These are phyloP conservation scores for Fragilaria radians DNA, from an alignment of 108 stramenopile species.

Conservation along the genomic window DNA sequence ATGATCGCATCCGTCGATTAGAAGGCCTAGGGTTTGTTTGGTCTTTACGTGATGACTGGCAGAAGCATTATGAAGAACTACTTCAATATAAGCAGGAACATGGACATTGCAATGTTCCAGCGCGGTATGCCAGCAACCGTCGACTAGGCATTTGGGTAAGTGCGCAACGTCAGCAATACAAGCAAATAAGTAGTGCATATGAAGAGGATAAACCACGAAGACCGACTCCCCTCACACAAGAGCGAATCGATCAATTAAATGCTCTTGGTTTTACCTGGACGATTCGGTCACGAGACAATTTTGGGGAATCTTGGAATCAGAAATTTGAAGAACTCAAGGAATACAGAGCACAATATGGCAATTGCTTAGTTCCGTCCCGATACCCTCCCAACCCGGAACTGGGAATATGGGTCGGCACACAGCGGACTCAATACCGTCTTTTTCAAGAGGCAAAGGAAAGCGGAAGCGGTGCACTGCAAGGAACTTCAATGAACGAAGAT, in stretches of 20 bases:
- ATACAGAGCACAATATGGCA: slow-evolving; percentile 32
- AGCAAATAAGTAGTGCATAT: slow-evolving; percentile 17
- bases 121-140: slow-evolving; percentile 54
- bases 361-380: slow-evolving; percentile 27
- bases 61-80: slow-evolving; percentile 41
- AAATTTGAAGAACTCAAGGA: slow-evolving; percentile 30
- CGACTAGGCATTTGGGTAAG: slow-evolving; percentile 71
- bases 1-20: slow-evolving; percentile 51
- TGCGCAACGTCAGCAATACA: slow-evolving; percentile 60
- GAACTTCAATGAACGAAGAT: slow-evolving; percentile 23
- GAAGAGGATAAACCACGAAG: slow-evolving; percentile 15
- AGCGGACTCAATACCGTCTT: slow-evolving; percentile 30
- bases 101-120: slow-evolving; percentile 77
- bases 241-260: slow-evolving; percentile 52
- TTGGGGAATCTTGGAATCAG: slow-evolving; percentile 43
- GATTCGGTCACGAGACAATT: slow-evolving; percentile 38
- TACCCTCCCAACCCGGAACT: slow-evolving; percentile 26
- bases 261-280: slow-evolving; percentile 64
- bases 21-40: slow-evolving; percentile 66
- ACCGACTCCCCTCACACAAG: slow-evolving; percentile 37
- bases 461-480: slow-evolving; percentile 5
- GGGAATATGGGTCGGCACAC: slow-evolving; percentile 35
- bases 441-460: slow-evolving; percentile 20
- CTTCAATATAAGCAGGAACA: slow-evolving; percentile 24
- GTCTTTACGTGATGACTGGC: slow-evolving; percentile 56